Conservation (phyloP, 2,329 filamentous ascomycete genomes). For the Drechslera avenae region DNA sequence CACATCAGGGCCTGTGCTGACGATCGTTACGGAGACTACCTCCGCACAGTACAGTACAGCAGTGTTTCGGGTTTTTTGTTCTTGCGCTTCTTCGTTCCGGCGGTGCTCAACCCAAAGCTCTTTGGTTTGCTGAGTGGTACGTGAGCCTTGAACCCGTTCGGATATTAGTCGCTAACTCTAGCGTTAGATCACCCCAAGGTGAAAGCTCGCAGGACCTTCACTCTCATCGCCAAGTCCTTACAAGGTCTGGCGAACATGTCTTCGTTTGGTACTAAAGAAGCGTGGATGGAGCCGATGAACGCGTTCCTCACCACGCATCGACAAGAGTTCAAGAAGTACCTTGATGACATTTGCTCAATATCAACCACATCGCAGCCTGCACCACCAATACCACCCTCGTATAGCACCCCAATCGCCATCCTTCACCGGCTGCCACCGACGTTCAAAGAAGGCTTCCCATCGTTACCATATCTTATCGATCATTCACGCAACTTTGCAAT, state of each 20-base stretch:
- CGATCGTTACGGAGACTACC: slow-evolving; percentile 90
- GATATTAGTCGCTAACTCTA: slow-evolving; percentile 14
- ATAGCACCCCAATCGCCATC: slow-evolving; percentile 91
- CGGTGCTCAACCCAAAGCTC: slow-evolving; percentile 93
- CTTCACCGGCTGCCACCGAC: slow-evolving; percentile 78
- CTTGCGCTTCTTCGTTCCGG: slow-evolving; percentile 91
- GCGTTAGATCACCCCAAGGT: slow-evolving; percentile 75
- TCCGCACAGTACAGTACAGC: slow-evolving; percentile 87
- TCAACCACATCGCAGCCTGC: slow-evolving; percentile 66
- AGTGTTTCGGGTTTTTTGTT: slow-evolving; percentile 96
- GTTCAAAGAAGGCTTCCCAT: slow-evolving; percentile 89
- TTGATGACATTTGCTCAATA: slow-evolving; percentile 85
- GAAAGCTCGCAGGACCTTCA: slow-evolving; percentile 84
- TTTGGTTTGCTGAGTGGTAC: slow-evolving; percentile 80
- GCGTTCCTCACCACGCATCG: slow-evolving; percentile 77
- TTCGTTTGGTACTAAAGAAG: slow-evolving; percentile 89
- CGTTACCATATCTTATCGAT: slow-evolving; percentile 90
- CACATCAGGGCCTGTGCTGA: slow-evolving; percentile 92
- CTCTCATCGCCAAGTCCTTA: slow-evolving; percentile 88
- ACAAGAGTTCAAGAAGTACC: slow-evolving; percentile 81
- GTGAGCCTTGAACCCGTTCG: slow-evolving; percentile 8
- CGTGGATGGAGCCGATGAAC: slow-evolving; percentile 99
- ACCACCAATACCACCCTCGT: slow-evolving; percentile 75
- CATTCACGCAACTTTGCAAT: slow-evolving; percentile 83
- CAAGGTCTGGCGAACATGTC: slow-evolving; percentile 91